Base-by-base conservation (phyloP, 768 basidiomycete genomes). In the Amyloporia xantha region DNA sequence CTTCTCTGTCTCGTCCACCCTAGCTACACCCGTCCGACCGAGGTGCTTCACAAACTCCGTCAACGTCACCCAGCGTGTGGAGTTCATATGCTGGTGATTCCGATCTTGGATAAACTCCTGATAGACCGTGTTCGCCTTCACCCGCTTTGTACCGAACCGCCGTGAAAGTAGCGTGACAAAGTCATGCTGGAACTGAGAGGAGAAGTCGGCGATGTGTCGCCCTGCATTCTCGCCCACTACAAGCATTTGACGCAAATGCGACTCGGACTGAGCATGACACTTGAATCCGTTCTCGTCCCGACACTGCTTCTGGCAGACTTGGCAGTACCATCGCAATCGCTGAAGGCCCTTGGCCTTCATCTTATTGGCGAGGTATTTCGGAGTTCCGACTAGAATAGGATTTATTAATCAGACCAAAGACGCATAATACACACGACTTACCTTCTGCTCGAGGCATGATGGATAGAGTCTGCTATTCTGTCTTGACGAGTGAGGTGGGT, bases 211-310 rank as follows among this genome's bases (percentile, higher is more conserved):
- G 56, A 99, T 98, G 64, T 98, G 91, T 58, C 76, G 81, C 13
- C 91, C 91, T 2, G 96, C 93, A 65, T 90, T 74, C 68, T 98
- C 93, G 33, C 95, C 96, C 44, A 97, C 91, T 39, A 95, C 84
- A 55, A 99, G 79, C 93, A 99, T 97, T 66, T 97, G 93, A 2
- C 96, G 81, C 28, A 98, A 71, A 69, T 99, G 96, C 1, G 84
- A 76, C 66, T 95, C 92, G 25, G 89, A 90, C 47, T 79, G 77
- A 13, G 83, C 78, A 65, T 97, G 93, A 66, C 91, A 94, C 69
- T 96, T 96, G 80, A 98, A 99, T 15, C 94, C 96, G 67, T 99
- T 99, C 72, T 98, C 96, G 67, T 98, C 90, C 64, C 94, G 76
- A 66, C 95, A 98, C 68, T 98, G 95, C 66, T 99, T 99, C 76